phyloP scores from a whole-genome alignment of 2,329 filamentous ascomycete genomes.

The Fusarium sarcochroum region DNA sequence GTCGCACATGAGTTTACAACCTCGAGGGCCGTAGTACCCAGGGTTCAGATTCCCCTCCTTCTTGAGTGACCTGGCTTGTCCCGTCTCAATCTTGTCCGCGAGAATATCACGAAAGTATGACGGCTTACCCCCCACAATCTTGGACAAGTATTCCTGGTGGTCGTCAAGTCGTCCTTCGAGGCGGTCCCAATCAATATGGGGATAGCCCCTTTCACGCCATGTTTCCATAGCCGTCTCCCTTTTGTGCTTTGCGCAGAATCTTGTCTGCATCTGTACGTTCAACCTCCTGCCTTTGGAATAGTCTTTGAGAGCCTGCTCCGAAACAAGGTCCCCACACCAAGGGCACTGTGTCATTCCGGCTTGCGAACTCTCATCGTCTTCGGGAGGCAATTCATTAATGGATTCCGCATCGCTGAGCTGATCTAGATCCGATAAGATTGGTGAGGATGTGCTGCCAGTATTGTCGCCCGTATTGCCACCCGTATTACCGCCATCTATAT shows the following conservation, averaged over 20 bases:
- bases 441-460: constrained; percentile 13
- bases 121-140: constrained; percentile 69
- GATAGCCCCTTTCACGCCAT: constrained; percentile 72
- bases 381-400: constrained; percentile 9
- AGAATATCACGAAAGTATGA: constrained; percentile 75
- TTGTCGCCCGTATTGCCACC: background rate
- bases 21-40: constrained; percentile 87
- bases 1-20: constrained; percentile 79
- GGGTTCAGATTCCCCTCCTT: constrained; percentile 73
- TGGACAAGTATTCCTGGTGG: constrained; percentile 69
- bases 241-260: constrained; percentile 76
- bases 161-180: constrained; percentile 71
- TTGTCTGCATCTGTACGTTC: constrained; percentile 70
- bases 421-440: constrained; percentile 38
- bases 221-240: constrained; percentile 64
- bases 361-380: constrained; percentile 10
- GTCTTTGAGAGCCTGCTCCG: constrained; percentile 65
- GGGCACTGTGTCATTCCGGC: constrained; percentile 66
- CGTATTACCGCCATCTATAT: constrained; percentile 19
- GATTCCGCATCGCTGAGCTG: constrained; percentile 18
- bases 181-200: constrained; percentile 76
- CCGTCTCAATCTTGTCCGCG: constrained; percentile 67
- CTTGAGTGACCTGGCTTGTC: constrained; percentile 70
- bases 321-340: constrained; percentile 74
- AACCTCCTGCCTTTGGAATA: constrained; percentile 65